Conservation (phyloP, 1,284 basidiomycete species). For the Marasmius sp. region DNA sequence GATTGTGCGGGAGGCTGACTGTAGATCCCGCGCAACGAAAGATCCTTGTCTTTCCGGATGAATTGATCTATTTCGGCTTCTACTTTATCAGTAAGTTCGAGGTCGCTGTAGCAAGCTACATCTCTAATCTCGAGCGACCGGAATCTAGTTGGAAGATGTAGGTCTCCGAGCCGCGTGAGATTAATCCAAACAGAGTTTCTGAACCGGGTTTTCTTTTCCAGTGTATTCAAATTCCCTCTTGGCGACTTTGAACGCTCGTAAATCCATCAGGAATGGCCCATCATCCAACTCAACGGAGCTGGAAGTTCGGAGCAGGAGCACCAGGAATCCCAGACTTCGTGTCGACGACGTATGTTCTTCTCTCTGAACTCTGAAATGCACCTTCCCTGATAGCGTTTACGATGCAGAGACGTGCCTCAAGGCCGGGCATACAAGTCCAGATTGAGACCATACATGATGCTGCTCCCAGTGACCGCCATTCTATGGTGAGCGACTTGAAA, state of each 20-base stretch:
- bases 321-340: not conserved
- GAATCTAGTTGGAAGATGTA: not conserved
- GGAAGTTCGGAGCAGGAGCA: not conserved
- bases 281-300: not conserved
- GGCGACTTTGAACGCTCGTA: constrained; percentile 3
- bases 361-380: no score
- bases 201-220: not conserved
- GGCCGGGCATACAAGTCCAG: not conserved
- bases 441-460: not conserved
- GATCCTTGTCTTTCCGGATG: not conserved
- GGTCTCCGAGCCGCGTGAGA: not conserved
- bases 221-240: constrained; percentile 4
- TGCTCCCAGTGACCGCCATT: no score
- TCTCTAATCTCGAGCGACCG: not conserved
- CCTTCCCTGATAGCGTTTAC: not conserved
- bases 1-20: not conserved
- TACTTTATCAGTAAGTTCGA: not conserved
- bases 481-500: no score
- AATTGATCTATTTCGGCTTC: constrained; percentile 4
- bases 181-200: not conserved
- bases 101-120: not conserved
- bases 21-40: not conserved
- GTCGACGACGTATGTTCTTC: not conserved
- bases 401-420: not conserved
- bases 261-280: not conserved